These are phyloP conservation scores for Exophiala calicioides DNA, from an alignment of 2,329 filamentous ascomycete genomes.

Conservation along the genomic window DNA sequence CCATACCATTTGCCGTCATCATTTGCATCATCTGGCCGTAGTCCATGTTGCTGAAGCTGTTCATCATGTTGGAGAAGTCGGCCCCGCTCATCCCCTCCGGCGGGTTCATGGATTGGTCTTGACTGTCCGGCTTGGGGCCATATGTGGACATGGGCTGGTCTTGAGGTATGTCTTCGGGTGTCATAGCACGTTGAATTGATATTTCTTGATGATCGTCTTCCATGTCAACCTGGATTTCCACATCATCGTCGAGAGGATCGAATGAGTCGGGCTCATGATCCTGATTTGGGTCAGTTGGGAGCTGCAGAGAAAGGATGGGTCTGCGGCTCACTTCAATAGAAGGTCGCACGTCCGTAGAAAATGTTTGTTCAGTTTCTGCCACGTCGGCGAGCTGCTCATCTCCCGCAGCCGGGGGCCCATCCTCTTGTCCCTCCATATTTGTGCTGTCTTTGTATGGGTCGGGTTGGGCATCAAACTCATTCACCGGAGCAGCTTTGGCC, in stretches of 20 bases:
- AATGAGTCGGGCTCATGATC: slow-evolving; percentile 20
- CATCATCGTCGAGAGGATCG: slow-evolving; percentile 27
- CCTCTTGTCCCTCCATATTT: slow-evolving; percentile 12
- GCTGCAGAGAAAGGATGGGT: not conserved
- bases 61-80: slow-evolving; percentile 57
- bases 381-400: slow-evolving; percentile 24
- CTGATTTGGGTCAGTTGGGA: slow-evolving; percentile 7
- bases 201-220: slow-evolving; percentile 26
- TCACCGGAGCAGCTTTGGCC: slow-evolving; percentile 37
- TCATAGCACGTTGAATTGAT: slow-evolving; percentile 14
- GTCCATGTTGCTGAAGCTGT: slow-evolving; percentile 59
- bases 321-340: slow-evolving; percentile 26
- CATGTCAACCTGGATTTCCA: slow-evolving; percentile 31
- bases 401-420: slow-evolving; percentile 6
- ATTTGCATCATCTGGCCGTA: slow-evolving; percentile 72
- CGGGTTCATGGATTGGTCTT: slow-evolving; percentile 7
- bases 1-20: slow-evolving; percentile 48
- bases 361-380: slow-evolving; percentile 22
- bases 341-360: slow-evolving; percentile 19
- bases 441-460: slow-evolving; percentile 2
- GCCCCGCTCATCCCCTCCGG: slow-evolving; percentile 32
- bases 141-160: slow-evolving; percentile 9
- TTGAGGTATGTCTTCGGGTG: slow-evolving; percentile 13
- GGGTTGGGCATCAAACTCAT: slow-evolving; percentile 12
- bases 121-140: slow-evolving; percentile 10